Conservation (phyloP, 805 yeast genomes). For the Metschnikowia arizonensis region DNA sequence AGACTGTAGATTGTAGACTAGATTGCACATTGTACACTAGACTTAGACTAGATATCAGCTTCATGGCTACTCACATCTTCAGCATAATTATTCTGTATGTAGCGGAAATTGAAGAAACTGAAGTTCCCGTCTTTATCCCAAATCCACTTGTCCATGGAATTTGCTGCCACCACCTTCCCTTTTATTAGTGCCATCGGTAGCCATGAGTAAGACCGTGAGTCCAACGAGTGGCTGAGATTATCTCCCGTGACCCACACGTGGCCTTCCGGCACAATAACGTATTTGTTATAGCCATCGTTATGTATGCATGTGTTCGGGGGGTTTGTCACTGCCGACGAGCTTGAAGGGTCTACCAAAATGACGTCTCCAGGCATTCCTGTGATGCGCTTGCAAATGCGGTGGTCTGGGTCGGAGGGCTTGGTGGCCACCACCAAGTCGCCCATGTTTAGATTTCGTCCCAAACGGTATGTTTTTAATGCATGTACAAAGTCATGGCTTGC, state of each 20-base stretch:
- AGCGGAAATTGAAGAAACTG: conserved; percentile 50
- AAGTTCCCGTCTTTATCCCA: conserved; percentile 30
- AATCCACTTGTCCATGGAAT: conserved; percentile 45
- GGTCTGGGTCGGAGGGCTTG: conserved; percentile 85
- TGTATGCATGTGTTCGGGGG: conserved; percentile 22
- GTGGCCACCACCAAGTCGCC: conserved; percentile 88
- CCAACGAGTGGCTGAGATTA: conserved; percentile 79
- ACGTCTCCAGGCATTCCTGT: conserved; percentile 96
- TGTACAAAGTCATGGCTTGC: conserved; percentile 74
- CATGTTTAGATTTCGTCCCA: conserved; percentile 61
- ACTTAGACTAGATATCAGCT: too few relatives aligned
- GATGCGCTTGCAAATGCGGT: conserved; percentile 85
- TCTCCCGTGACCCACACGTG: conserved; percentile 98
- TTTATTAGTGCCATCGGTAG: conserved; percentile 83
- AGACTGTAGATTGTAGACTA: too few relatives aligned
- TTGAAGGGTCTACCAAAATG: conserved; percentile 75
- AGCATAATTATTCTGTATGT: conserved; percentile 49
- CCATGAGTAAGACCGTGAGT: conserved; percentile 85
- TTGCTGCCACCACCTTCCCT: conserved; percentile 80
- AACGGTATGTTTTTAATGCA: conserved; percentile 57
- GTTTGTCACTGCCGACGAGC: conserved; percentile 42
- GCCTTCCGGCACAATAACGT: conserved; percentile 81
- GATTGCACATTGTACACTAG: too few relatives aligned
- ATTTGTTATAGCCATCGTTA: conserved; percentile 48
- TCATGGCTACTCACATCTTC: too few relatives aligned